phyloP scores from a whole-genome alignment of 2,329 filamentous ascomycete species.

The Hypoxylon rubiginosum region DNA sequence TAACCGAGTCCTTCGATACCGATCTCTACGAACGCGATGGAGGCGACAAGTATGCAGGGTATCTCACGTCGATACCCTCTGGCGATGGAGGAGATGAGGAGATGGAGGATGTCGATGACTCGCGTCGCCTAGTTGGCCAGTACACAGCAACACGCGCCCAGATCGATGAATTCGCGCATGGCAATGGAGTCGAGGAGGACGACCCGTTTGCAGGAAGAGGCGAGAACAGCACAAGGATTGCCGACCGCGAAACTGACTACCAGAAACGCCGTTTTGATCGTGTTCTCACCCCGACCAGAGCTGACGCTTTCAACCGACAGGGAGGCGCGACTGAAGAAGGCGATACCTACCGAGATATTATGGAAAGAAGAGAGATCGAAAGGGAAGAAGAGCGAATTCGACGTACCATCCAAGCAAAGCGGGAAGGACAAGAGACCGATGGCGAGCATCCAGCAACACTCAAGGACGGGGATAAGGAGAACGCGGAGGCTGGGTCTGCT shows the following conservation, averaged over 20 bases:
- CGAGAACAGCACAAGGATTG: slow-evolving; percentile 91
- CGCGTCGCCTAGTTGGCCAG: slow-evolving; percentile 87
- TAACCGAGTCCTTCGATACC: slow-evolving; percentile 90
- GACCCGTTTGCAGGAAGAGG: slow-evolving; percentile 85
- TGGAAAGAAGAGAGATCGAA: slow-evolving; percentile 91
- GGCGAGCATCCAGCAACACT: slow-evolving; percentile 78
- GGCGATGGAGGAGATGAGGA: slow-evolving; percentile 83
- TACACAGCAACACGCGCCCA: slow-evolving; percentile 94
- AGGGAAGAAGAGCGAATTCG: slow-evolving; percentile 91
- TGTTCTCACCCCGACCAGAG: slow-evolving; percentile 85
- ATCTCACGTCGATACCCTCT: slow-evolving; percentile 88
- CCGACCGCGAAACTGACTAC: slow-evolving; percentile 95
- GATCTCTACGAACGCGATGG: slow-evolving; percentile 86
- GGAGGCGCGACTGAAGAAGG: slow-evolving; percentile 77
- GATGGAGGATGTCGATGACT: slow-evolving; percentile 79
- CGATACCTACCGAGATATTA: slow-evolving; percentile 87
- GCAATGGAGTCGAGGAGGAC: slow-evolving; percentile 88
- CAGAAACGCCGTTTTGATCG: slow-evolving; percentile 96
- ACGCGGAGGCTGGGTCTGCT: slow-evolving; percentile 76
- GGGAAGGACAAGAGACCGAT: slow-evolving; percentile 69
- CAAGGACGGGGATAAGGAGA: slow-evolving; percentile 81
- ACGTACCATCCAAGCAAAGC: slow-evolving; percentile 82
- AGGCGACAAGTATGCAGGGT: slow-evolving; percentile 86
- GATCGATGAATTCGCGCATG: slow-evolving; percentile 93
- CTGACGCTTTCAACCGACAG: slow-evolving; percentile 85